Evolutionary conservation across 2,329 filamentous ascomycete species (phyloP).

Genomic region (Aureobasidium sp.): DNA sequence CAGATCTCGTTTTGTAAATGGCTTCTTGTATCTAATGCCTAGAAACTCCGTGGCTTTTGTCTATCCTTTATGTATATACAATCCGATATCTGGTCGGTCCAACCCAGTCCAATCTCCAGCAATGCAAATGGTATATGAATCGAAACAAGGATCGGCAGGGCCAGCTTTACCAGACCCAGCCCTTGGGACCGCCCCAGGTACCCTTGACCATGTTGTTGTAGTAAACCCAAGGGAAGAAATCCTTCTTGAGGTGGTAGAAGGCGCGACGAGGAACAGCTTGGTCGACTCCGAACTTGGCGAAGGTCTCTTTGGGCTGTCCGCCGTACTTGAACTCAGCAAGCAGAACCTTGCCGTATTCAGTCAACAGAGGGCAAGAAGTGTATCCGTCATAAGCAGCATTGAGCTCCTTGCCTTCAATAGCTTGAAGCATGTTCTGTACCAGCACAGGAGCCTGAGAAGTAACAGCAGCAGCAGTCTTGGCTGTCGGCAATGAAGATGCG

Average conservation of each 20-base stretch:
- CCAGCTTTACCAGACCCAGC: slow-evolving; percentile 31
- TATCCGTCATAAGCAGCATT: slow-evolving; percentile 31
- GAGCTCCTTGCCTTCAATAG: slow-evolving; percentile 25
- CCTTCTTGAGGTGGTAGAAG: slow-evolving; percentile 59
- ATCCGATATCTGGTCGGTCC: too few relatives aligned
- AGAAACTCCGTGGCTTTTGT: background rate
- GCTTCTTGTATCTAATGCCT: background rate
- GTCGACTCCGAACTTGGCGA: slow-evolving; percentile 50
- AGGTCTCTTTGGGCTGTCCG: slow-evolving; percentile 56
- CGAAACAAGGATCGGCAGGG: background rate
- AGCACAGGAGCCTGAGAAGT: slow-evolving; percentile 32
- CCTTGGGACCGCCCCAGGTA: slow-evolving; percentile 55
- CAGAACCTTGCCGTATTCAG: slow-evolving; percentile 54
- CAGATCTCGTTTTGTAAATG: background rate
- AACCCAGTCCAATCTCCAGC: background rate
- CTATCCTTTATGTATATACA: background rate
- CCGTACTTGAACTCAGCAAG: slow-evolving; percentile 61
- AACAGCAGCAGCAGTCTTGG: slow-evolving; percentile 34
- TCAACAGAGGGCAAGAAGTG: slow-evolving; percentile 34
- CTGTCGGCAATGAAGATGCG: slow-evolving; percentile 32
- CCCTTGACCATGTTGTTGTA: slow-evolving; percentile 54
- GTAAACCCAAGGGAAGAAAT: slow-evolving; percentile 63
- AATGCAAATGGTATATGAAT: background rate
- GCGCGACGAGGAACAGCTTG: slow-evolving; percentile 49
- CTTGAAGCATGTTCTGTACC: slow-evolving; percentile 29